Conservation (phyloP, 176 grass and related monocot species). For the Leersia perrieri region DNA sequence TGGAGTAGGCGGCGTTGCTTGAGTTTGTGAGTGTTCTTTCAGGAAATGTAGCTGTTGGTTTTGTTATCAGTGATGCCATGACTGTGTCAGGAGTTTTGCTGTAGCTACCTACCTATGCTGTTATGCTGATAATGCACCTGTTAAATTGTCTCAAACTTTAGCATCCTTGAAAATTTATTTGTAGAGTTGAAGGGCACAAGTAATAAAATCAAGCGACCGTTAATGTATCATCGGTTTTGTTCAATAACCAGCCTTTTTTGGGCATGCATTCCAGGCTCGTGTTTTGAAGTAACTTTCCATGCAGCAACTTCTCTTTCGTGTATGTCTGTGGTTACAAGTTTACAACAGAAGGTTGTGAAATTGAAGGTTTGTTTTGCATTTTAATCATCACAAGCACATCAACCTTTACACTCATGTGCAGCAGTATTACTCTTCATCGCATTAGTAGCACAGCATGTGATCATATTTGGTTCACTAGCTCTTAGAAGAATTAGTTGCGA, state of each 20-base stretch:
- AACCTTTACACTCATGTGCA: background rate
- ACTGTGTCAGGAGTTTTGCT: slow-evolving; percentile 11
- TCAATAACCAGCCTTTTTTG: background rate
- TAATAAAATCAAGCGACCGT: background rate
- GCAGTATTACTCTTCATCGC: background rate
- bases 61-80: background rate
- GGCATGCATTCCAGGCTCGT: background rate
- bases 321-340: background rate
- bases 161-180: slow-evolving; percentile 7
- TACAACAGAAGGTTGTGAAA: background rate
- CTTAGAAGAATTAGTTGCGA: background rate
- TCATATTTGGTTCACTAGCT: background rate
- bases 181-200: slow-evolving; percentile 26
- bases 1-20: slow-evolving; percentile 1
- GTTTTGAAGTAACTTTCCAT: background rate
- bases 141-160: slow-evolving; percentile 6
- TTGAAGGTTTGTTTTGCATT: background rate
- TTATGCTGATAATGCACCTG: background rate
- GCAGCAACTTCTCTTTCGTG: background rate
- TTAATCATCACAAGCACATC: background rate
- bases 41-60: slow-evolving; percentile 10
- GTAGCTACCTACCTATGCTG: slow-evolving; percentile 18
- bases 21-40: background rate
- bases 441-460: background rate
- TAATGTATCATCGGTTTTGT: background rate